Evolutionary conservation across 2,329 filamentous ascomycete genomes (phyloP).

Genomic region (Ophiostoma piceae): DNA sequence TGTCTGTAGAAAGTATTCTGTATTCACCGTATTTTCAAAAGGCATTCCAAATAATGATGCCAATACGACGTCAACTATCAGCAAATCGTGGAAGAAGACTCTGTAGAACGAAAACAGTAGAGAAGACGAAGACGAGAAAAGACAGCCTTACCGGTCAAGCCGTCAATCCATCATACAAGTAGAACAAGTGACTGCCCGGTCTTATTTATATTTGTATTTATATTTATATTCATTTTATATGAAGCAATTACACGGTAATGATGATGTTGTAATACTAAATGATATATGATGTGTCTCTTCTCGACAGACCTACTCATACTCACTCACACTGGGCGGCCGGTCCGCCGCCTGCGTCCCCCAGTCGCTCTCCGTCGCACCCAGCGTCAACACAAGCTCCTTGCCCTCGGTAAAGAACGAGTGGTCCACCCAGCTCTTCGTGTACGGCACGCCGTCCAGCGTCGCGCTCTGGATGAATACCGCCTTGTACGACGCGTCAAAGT

Average conservation of each 20-base stretch:
- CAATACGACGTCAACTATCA: background rate
- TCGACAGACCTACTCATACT: background rate
- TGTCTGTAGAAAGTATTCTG: background rate
- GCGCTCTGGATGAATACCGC: slow-evolving; percentile 61
- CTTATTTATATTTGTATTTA: background rate
- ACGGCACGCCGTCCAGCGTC: slow-evolving; percentile 55
- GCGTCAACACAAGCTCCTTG: slow-evolving; percentile 56
- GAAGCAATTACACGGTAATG: background rate
- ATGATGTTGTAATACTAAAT: background rate
- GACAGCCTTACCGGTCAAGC: background rate
- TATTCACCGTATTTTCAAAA: background rate
- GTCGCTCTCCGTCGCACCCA: slow-evolving; percentile 55
- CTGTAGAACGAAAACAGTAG: background rate
- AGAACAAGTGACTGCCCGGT: background rate
- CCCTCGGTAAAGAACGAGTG: slow-evolving; percentile 64
- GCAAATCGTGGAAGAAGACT: background rate
- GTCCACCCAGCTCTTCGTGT: slow-evolving; percentile 61
- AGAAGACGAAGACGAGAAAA: background rate
- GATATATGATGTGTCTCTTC: background rate
- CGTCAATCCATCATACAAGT: background rate
- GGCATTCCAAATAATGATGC: background rate
- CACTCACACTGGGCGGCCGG: background rate
- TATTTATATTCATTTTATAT: background rate
- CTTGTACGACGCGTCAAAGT: slow-evolving; percentile 56
- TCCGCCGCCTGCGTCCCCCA: background rate